These are phyloP conservation scores for Talaromyces funiculosus DNA, from an alignment of 2,329 filamentous ascomycete genomes.

Conservation along the genomic window DNA sequence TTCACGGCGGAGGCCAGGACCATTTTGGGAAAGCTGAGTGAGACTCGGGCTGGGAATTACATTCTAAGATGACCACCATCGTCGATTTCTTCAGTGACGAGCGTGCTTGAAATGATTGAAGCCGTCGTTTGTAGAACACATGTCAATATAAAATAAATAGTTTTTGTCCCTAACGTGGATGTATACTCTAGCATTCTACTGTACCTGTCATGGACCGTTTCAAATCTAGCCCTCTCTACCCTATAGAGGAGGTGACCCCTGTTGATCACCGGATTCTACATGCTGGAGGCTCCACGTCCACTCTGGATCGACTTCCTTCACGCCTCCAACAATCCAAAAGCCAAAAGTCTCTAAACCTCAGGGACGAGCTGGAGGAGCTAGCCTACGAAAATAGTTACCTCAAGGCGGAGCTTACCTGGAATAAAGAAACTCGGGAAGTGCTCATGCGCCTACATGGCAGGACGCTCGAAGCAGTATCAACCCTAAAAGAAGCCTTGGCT, in stretches of 20 bases:
- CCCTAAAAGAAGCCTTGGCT: not conserved
- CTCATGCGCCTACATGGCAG: not conserved
- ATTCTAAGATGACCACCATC: too few species aligned
- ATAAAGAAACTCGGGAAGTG: not conserved
- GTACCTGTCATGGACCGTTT: not conserved
- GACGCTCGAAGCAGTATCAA: not conserved
- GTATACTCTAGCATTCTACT: not conserved
- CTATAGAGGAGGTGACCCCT: not conserved
- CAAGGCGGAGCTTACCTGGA: not conserved
- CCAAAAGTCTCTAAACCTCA: not conserved
- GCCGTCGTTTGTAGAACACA: not conserved
- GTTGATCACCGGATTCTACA: constrained; percentile 1
- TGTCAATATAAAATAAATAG: not conserved
- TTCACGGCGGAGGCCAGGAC: not conserved
- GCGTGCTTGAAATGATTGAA: not conserved
- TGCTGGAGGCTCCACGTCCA: not conserved
- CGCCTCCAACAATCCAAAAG: constrained; percentile 4
- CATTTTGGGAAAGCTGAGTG: not conserved
- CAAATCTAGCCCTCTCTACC: not conserved
- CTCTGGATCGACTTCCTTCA: not conserved
- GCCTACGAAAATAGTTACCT: constrained; percentile 10
- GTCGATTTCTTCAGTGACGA: not conserved
- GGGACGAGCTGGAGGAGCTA: not conserved
- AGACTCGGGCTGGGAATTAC: too few species aligned
- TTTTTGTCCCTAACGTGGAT: not conserved